These are phyloP conservation scores for Apophysomyces elegans DNA, from an alignment of 371 early-diverging fungal genomes.

Conservation along the genomic window DNA sequence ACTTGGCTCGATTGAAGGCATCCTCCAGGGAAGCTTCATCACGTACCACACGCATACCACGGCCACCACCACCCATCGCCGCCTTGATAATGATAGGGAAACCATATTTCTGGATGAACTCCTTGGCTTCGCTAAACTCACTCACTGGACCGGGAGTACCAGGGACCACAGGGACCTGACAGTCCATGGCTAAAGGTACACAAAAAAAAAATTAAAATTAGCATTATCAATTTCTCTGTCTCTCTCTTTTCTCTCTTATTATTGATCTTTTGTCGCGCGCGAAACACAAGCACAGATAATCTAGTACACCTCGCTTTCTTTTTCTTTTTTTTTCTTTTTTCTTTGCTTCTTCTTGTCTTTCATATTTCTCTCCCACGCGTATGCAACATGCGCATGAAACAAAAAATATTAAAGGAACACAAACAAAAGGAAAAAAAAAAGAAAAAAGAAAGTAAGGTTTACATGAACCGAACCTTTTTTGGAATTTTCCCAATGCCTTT, in stretches of 20 bases:
- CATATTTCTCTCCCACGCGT: not conserved
- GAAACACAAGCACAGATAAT: no score
- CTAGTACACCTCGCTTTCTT: no score
- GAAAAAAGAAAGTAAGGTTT: not conserved
- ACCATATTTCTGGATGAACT: constrained; percentile 81
- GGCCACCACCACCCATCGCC: constrained; percentile 97
- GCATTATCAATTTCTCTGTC: not conserved
- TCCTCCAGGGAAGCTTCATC: constrained; percentile 65
- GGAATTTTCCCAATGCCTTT: not conserved
- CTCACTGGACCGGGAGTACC: constrained; percentile 88
- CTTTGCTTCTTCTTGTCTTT: no score
- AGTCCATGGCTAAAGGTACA: constrained; percentile 66
- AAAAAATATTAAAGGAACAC: no score
- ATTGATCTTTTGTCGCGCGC: no score
- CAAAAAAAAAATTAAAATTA: not conserved
- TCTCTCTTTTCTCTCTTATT: not conserved
- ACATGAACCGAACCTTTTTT: not conserved
- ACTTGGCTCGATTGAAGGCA: constrained; percentile 81
- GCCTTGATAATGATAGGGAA: constrained; percentile 98
- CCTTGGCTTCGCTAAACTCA: constrained; percentile 64
- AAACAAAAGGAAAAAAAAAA: no score
- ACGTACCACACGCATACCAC: constrained; percentile 95
- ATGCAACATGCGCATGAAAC: not conserved
- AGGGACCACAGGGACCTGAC: constrained; percentile 85
- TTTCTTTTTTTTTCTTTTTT: no score